Conservation (phyloP, 2,329 filamentous ascomycete species). For the Diaporthe sp. region DNA sequence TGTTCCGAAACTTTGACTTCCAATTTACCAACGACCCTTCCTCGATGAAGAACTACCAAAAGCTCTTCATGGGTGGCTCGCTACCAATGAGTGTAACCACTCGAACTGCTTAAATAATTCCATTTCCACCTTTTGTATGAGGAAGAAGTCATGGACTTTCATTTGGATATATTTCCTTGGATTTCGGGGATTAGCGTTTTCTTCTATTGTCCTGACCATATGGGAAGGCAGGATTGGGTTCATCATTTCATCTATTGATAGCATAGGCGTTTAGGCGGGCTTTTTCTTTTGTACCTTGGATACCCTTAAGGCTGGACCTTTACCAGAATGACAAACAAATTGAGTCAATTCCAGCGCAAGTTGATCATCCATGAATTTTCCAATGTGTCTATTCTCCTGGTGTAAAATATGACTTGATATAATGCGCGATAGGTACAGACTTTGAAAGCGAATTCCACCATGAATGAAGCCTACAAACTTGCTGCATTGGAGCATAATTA, state of each 20-base stretch:
- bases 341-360: too few species aligned
- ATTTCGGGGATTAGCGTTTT: background rate
- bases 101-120: background rate
- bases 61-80: slow-evolving; percentile 17
- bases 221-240: background rate
- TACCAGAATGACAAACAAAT: background rate
- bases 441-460: background rate
- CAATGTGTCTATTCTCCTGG: too few species aligned
- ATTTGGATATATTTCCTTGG: background rate
- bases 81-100: slow-evolving; percentile 21
- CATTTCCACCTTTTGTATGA: background rate
- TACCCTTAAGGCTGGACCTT: slow-evolving; percentile 25
- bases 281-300: slow-evolving; percentile 3
- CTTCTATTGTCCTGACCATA: too few species aligned
- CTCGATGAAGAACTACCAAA: slow-evolving; percentile 15
- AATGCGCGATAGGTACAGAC: too few species aligned
- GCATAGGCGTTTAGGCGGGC: background rate
- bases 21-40: background rate
- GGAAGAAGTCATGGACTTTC: background rate
- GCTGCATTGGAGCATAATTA: too few species aligned
- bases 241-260: background rate
- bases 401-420: too few species aligned
- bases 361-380: background rate
- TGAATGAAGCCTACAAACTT: background rate
- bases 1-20: slow-evolving; percentile 31